Base-by-base conservation (phyloP, 2,329 filamentous ascomycete genomes). In the Lasiodiplodia sp. region DNA sequence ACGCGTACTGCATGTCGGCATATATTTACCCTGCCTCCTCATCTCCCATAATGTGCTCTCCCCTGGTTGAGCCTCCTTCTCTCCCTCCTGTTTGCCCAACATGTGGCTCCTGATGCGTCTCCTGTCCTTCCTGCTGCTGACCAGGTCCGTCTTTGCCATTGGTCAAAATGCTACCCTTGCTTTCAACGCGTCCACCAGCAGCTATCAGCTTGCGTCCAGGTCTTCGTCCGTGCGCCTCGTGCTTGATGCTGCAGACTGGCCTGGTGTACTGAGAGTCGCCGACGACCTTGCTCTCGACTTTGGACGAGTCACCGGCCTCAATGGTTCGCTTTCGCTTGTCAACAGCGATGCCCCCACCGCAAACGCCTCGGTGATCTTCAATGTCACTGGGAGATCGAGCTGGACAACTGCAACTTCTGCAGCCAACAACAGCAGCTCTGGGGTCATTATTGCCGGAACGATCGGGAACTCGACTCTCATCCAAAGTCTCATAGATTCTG, bases 241-340 rank as follows among this genome's bases (percentile, higher is more conserved):
- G 1, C 75, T 79, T 60, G 78, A 80, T 71, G 76, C 74, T 6
- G 77, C 74, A 21, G 90, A 92, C 69, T 91, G 87, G 82, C 90
- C 88, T 80, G 90, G 89, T 68, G 90, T 92, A 0, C 83, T 91
- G 66, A 86, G 90, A 31, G 89, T 88, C 5, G 90, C 89, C 0
- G 83, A 88, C 49, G 90, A 93, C 76, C 83, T 93, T 11, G 88
- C 89, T 0, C 74, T 83, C 4, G 91, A 93, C 76, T 91, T 93
- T 79, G 90, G 90, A 18, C 86, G 88, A n/a, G 89, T 92, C 4
- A 91, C 89, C 0, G 89, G 90, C 10, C 84, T 80, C 31, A 91
- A 91, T 76, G 86, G 89, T 68, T 87, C 88, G 0, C 72, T 84
- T 38, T 75, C 72, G 12, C 79, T 88, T 4, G 85, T 85, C 72